phyloP scores from a whole-genome alignment of 345 rosid species.

The Cardamine chenopodiifolia region DNA sequence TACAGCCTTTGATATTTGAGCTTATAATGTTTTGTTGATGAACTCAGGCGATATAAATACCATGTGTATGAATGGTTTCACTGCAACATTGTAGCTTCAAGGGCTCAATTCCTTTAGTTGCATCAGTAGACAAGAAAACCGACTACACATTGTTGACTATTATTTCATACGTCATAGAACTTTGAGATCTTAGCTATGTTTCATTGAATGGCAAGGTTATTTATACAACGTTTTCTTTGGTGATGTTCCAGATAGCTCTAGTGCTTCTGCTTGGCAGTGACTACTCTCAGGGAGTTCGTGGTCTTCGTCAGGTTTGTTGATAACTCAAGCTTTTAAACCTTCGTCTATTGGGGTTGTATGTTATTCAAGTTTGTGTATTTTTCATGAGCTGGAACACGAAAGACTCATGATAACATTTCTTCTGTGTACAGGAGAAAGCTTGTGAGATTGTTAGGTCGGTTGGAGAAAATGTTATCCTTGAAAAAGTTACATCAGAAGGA shows the following conservation, averaged over 20 bases:
- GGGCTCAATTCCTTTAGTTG: constrained; percentile 7
- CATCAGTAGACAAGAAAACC: background rate
- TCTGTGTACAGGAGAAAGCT: constrained; percentile 69
- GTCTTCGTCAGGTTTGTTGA: constrained; percentile 74
- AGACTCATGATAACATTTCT: constrained; percentile 15
- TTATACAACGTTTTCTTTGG: background rate
- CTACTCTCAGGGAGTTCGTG: constrained; percentile 79
- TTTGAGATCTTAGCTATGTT: constrained; percentile 1
- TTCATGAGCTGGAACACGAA: background rate
- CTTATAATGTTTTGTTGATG: constrained; percentile 6
- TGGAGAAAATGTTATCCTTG: constrained; percentile 70
- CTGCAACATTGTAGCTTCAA: constrained; percentile 18
- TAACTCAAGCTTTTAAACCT: constrained; percentile 30
- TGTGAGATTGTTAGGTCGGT: constrained; percentile 72
- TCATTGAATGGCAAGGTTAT: background rate
- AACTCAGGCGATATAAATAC: background rate
- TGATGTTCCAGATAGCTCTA: constrained; percentile 62
- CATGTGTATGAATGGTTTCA: background rate
- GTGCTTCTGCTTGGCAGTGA: constrained; percentile 93
- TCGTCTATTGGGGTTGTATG: background rate
- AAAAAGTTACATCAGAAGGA: constrained; percentile 58
- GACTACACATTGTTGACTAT: background rate
- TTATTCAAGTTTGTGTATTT: background rate
- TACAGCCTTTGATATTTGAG: constrained; percentile 10
- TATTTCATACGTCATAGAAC: background rate